Evolutionary conservation across 805 yeast species (phyloP).

Genomic region (Candida jianshihensis): DNA sequence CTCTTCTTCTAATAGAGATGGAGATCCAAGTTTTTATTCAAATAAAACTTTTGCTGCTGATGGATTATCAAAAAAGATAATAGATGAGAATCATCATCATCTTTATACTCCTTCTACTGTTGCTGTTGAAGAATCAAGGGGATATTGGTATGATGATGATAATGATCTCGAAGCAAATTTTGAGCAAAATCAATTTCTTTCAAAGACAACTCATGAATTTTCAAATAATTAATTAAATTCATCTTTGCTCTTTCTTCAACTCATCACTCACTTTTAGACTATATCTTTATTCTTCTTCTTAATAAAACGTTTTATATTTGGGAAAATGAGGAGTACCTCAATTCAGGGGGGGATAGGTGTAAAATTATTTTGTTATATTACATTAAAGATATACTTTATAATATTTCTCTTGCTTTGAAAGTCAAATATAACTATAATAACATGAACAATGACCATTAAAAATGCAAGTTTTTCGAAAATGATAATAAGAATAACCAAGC

Average conservation of each 20-base stretch:
- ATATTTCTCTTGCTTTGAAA: too few species aligned
- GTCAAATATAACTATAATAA: too few species aligned
- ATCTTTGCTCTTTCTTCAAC: neutral
- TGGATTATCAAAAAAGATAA: conserved; percentile 1
- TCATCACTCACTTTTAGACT: neutral
- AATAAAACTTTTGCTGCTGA: conserved; percentile 8
- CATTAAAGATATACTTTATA: too few species aligned
- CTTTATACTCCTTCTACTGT: conserved; percentile 28
- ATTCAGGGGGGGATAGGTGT: too few species aligned
- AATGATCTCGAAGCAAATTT: conserved; percentile 4
- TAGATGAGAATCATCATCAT: conserved; percentile 6
- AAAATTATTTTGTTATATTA: too few species aligned
- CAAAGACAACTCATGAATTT: conserved; percentile 18
- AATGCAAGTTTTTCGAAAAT: conserved; percentile 18
- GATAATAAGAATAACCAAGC: conserved; percentile 37
- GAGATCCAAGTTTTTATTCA: conserved; percentile 12
- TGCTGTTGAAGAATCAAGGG: conserved; percentile 29
- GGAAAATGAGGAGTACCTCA: too few species aligned
- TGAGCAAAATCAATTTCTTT: conserved; percentile 11
- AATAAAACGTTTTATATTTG: too few species aligned
- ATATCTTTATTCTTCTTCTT: neutral
- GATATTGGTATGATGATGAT: conserved; percentile 22
- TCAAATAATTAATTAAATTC: neutral
- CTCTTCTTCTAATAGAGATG: conserved; percentile 2
- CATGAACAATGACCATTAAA: too few species aligned